phyloP scores from a whole-genome alignment of 1,284 basidiomycete genomes.

The Fistulina hepatica region DNA sequence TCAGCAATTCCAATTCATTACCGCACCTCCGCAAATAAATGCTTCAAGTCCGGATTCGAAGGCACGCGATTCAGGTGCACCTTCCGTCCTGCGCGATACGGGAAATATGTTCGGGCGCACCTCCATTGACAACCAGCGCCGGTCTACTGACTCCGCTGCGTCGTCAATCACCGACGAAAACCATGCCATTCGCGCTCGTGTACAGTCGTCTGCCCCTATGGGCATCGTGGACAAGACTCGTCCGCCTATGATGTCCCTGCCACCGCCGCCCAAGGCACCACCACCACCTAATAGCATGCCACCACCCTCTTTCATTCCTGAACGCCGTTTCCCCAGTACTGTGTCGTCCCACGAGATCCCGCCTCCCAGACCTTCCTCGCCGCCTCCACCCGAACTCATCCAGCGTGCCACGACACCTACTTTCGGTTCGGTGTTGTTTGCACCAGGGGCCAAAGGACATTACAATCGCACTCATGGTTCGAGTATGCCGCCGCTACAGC shows the following conservation, averaged over 20 bases:
- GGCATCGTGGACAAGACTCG: constrained; percentile 61
- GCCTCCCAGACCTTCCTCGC: constrained; percentile 78
- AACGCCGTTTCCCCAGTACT: constrained; percentile 45
- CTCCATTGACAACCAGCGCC: constrained; percentile 34
- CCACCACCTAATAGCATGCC: constrained; percentile 65
- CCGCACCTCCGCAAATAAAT: constrained; percentile 33
- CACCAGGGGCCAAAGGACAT: constrained; percentile 41
- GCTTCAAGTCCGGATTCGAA: constrained; percentile 21
- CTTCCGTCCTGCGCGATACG: constrained; percentile 28
- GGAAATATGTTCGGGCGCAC: constrained; percentile 23
- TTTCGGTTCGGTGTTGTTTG: constrained; percentile 50
- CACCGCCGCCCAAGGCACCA: constrained; percentile 72
- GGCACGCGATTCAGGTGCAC: constrained; percentile 16
- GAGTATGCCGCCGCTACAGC: constrained; percentile 59
- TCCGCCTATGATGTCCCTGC: constrained; percentile 77
- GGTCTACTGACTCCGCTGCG: constrained; percentile 54
- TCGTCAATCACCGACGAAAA: constrained; percentile 35
- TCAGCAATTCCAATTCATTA: constrained; percentile 71
- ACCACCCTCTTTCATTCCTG: constrained; percentile 68
- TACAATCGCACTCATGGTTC: constrained; percentile 45
- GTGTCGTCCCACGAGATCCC: constrained; percentile 45
- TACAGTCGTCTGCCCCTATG: constrained; percentile 33
- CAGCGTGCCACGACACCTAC: constrained; percentile 79
- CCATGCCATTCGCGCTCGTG: constrained; percentile 35
- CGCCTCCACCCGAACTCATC: constrained; percentile 80